These are phyloP conservation scores for Rubia yunnanensis DNA, from an alignment of 257 asterid genomes.

Conservation along the genomic window DNA sequence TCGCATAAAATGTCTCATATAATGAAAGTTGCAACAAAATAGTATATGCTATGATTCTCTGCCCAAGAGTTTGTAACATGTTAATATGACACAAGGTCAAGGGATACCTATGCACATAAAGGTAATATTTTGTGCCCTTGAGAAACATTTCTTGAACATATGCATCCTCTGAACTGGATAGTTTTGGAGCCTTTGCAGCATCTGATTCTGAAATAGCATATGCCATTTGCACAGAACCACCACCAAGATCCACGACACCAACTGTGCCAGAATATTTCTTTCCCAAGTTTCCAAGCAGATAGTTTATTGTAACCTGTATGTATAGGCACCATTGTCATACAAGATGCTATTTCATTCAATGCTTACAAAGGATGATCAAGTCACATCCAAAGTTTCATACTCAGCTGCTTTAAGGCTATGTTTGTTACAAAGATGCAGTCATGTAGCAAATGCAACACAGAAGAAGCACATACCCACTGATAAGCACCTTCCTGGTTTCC, in stretches of 20 bases:
- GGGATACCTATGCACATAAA: constrained; percentile 39
- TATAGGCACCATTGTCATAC: constrained; percentile 1
- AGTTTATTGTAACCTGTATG: constrained; percentile 66
- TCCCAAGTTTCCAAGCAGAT: constrained; percentile 48
- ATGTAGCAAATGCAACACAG: not conserved
- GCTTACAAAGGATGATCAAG: too few relatives aligned
- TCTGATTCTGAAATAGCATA: constrained; percentile 40
- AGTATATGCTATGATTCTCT: not conserved
- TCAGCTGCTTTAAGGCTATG: too few relatives aligned
- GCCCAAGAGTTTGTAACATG: not conserved
- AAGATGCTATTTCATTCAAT: not conserved
- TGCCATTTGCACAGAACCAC: constrained; percentile 52
- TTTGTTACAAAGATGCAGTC: too few relatives aligned
- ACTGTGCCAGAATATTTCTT: constrained; percentile 40
- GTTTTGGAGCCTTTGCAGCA: constrained; percentile 35
- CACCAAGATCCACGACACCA: constrained; percentile 68
- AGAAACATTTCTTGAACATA: constrained; percentile 35
- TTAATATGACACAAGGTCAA: constrained; percentile 1
- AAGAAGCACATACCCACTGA: constrained; percentile 49
- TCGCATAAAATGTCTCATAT: not conserved
- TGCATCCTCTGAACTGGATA: constrained; percentile 28
- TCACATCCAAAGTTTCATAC: too few relatives aligned
- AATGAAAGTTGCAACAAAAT: not conserved
- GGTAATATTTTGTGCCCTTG: constrained; percentile 36
- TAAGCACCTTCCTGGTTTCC: constrained; percentile 76